phyloP scores from a whole-genome alignment of 805 yeast species.

The Kodamaea jinghongensis region DNA sequence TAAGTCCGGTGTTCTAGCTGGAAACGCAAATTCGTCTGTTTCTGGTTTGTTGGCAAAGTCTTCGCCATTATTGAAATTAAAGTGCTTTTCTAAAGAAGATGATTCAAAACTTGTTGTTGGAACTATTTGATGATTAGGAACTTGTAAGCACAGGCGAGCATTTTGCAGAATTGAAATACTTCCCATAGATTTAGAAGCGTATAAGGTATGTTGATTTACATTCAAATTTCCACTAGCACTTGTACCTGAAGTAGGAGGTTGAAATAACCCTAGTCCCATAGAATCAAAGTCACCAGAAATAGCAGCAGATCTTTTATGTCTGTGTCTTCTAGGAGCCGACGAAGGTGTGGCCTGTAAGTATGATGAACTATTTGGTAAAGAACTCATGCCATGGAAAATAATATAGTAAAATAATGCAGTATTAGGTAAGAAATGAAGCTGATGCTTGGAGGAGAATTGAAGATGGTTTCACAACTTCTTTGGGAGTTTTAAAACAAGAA shows the following conservation, averaged over 20 bases:
- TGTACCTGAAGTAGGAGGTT: constrained; percentile 19
- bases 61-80: constrained; percentile 33
- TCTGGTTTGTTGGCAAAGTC: constrained; percentile 28
- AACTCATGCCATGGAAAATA: constrained; percentile 9
- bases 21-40: constrained; percentile 27
- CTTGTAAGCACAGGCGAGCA: constrained; percentile 1
- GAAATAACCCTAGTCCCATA: constrained; percentile 36
- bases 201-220: not conserved
- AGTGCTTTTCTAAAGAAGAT: constrained; percentile 15
- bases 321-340: constrained; percentile 49
- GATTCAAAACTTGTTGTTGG: constrained; percentile 3
- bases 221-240: constrained; percentile 1
- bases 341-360: constrained; percentile 9
- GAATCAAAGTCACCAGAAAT: constrained; percentile 81
- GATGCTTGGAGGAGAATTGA: not conserved
- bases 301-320: constrained; percentile 84
- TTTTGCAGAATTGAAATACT: not conserved
- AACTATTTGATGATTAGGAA: constrained; percentile 10
- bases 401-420: not conserved
- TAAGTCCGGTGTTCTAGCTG: constrained; percentile 20
- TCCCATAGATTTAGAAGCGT: not conserved
- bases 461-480: too few species aligned
- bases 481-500: too few species aligned
- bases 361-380: constrained; percentile 9
- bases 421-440: not conserved